A percentile compares a stretch with the other conserved stretches of the same genome.
Evolutionary conservation across 1,284 basidiomycete genomes (phyloP).

Genomic region (Trametes pubescens): DNA sequence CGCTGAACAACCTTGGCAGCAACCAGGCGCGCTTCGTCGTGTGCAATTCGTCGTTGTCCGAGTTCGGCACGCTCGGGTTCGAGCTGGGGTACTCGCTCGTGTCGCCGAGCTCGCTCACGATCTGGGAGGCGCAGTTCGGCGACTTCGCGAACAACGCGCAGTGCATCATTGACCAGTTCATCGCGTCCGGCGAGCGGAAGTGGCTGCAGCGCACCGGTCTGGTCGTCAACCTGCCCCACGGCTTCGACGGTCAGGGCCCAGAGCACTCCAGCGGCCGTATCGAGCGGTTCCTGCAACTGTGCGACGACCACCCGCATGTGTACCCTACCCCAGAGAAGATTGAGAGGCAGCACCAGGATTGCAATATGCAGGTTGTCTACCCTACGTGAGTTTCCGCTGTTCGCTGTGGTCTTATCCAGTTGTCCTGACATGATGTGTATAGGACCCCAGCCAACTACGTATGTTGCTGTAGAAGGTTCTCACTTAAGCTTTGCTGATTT

Average conservation of each 20-base stretch:
- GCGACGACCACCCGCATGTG: slow-evolving; percentile 95
- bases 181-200: slow-evolving; percentile 98
- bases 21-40: slow-evolving; percentile 95
- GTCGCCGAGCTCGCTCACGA: slow-evolving; percentile 91
- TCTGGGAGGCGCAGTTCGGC: slow-evolving; percentile 99
- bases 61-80: slow-evolving; percentile 96
- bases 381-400: slow-evolving; percentile 71
- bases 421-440: slow-evolving; percentile 18
- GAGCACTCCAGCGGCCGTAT: slow-evolving; percentile 98
- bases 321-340: slow-evolving; percentile 91
- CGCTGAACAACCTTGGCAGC: slow-evolving; percentile 88
- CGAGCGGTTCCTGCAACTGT: slow-evolving; percentile 97
- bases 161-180: slow-evolving; percentile 99
- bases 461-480: slow-evolving; percentile 37
- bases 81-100: slow-evolving; percentile 99
- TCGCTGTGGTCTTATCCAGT: slow-evolving; percentile 22
- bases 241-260: slow-evolving; percentile 99
- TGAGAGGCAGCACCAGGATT: slow-evolving; percentile 97
- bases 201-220: slow-evolving; percentile 97
- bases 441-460: slow-evolving; percentile 93
- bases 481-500: slow-evolving; percentile 23
- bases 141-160: slow-evolving; percentile 99
- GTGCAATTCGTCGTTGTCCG: slow-evolving; percentile 97
- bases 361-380: slow-evolving; percentile 99
- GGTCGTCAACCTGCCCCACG: slow-evolving; percentile 93